These are phyloP conservation scores for Vitis rotundifolia DNA, from an alignment of 164 flowering plant species.

Conservation along the genomic window DNA sequence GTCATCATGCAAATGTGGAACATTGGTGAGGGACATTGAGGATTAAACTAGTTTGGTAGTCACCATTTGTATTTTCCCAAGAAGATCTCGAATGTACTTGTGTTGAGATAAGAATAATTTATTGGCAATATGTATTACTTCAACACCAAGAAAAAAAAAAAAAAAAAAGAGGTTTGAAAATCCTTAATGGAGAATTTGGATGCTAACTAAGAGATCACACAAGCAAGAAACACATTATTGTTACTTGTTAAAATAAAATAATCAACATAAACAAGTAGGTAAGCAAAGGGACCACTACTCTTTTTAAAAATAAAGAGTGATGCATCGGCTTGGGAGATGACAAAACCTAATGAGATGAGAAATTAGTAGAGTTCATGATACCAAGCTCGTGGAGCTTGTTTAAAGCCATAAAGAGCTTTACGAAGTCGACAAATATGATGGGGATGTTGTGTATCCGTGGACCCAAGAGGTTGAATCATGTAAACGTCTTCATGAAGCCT, in stretches of 20 bases:
- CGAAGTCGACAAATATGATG: background rate
- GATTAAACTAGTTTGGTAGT: conserved; percentile 1
- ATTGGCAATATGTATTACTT: conserved; percentile 1
- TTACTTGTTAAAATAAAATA: conserved; percentile 5
- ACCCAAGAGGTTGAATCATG: too few species aligned
- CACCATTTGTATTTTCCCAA: background rate
- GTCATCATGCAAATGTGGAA: too few species aligned
- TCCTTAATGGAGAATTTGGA: conserved; percentile 15
- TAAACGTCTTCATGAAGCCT: too few species aligned
- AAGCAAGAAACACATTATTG: background rate
- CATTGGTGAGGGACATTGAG: background rate
- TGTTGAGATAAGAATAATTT: background rate
- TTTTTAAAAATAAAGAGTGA: background rate
- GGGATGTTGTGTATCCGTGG: too few species aligned
- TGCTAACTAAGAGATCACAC: background rate
- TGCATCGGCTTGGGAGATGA: background rate
- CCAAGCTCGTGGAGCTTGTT: conserved; percentile 10
- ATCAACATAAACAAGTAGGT: conserved; percentile 17
- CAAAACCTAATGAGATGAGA: conserved; percentile 1
- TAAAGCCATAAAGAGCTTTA: background rate
- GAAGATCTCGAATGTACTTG: background rate
- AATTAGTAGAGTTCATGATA: background rate
- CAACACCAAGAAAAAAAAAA: conserved; percentile 17
- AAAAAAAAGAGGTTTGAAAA: conserved; percentile 4
- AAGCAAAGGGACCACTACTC: background rate